Evolutionary conservation across 768 basidiomycete genomes (phyloP).

Genomic region (Chalciporus pseudorubinellus): DNA sequence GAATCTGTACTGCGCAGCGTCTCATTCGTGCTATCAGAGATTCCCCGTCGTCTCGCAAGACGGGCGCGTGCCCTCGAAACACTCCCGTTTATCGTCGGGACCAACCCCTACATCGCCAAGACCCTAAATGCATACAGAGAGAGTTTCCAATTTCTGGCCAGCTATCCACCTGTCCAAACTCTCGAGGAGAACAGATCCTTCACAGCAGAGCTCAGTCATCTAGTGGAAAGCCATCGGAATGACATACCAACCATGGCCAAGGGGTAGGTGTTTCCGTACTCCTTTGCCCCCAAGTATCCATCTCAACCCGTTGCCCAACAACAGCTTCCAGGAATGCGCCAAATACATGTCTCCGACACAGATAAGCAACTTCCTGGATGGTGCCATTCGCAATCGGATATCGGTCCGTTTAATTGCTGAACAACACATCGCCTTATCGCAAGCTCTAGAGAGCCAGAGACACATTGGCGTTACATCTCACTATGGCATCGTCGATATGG

Average conservation of each 20-base stretch:
- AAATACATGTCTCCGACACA: constrained; percentile 81
- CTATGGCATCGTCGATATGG: constrained; percentile 72
- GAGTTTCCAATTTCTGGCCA: constrained; percentile 69
- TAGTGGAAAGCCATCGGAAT: constrained; percentile 78
- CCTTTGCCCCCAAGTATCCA: not conserved
- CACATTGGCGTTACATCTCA: constrained; percentile 35
- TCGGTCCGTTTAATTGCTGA: constrained; percentile 87
- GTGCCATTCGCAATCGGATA: constrained; percentile 82
- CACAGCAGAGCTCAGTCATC: constrained; percentile 59
- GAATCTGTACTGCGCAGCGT: constrained; percentile 75
- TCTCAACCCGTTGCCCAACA: not conserved
- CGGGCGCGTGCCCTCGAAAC: constrained; percentile 72
- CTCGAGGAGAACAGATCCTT: constrained; percentile 71
- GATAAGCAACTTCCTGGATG: constrained; percentile 77
- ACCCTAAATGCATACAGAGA: constrained; percentile 65
- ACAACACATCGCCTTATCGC: constrained; percentile 84
- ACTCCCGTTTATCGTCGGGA: constrained; percentile 85
- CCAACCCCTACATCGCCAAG: constrained; percentile 80
- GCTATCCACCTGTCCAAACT: constrained; percentile 59
- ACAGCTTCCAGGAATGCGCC: constrained; percentile 81
- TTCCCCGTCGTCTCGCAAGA: constrained; percentile 72
- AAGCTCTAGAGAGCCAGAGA: constrained; percentile 49
- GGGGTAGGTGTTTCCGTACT: constrained; percentile 49
- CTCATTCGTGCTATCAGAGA: constrained; percentile 68
- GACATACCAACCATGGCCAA: constrained; percentile 91